Conservation (phyloP, 2,329 filamentous ascomycete species). For the Colletotrichum tanaceti region DNA sequence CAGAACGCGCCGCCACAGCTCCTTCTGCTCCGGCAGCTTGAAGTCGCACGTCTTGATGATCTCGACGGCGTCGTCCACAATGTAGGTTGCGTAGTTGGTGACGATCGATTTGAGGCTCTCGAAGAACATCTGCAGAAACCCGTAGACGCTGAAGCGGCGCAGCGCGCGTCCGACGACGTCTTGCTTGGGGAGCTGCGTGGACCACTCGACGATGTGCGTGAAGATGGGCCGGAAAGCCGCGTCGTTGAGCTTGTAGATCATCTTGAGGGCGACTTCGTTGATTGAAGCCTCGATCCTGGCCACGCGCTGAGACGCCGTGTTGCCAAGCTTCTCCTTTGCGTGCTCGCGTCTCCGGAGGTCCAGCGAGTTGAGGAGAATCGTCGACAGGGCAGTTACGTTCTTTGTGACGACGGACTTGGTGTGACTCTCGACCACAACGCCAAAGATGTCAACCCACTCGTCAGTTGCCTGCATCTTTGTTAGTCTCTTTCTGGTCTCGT, state of each 20-base stretch:
- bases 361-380: slow-evolving; percentile 68
- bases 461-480: slow-evolving; percentile 64
- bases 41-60: slow-evolving; percentile 68
- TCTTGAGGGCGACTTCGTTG: slow-evolving; percentile 81
- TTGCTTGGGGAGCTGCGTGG: slow-evolving; percentile 70
- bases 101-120: slow-evolving; percentile 91
- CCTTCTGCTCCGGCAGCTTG: slow-evolving; percentile 58
- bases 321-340: slow-evolving; percentile 58
- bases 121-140: slow-evolving; percentile 84
- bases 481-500: neutral
- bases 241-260: slow-evolving; percentile 98
- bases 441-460: slow-evolving; percentile 78
- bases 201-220: slow-evolving; percentile 85
- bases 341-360: slow-evolving; percentile 73
- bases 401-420: slow-evolving; percentile 83
- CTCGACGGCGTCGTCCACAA: slow-evolving; percentile 79
- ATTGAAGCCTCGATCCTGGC: slow-evolving; percentile 68
- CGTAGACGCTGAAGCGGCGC: slow-evolving; percentile 81
- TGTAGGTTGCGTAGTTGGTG: slow-evolving; percentile 88
- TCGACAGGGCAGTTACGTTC: slow-evolving; percentile 76
- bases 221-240: slow-evolving; percentile 93
- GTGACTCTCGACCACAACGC: slow-evolving; percentile 78
- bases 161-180: slow-evolving; percentile 68
- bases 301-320: slow-evolving; percentile 59
- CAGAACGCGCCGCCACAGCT: slow-evolving; percentile 77